Evolutionary conservation across 331 rosid genomes (phyloP), one percentile per base, ranked within the genome.

Genomic region (Saraca asoca): DNA sequence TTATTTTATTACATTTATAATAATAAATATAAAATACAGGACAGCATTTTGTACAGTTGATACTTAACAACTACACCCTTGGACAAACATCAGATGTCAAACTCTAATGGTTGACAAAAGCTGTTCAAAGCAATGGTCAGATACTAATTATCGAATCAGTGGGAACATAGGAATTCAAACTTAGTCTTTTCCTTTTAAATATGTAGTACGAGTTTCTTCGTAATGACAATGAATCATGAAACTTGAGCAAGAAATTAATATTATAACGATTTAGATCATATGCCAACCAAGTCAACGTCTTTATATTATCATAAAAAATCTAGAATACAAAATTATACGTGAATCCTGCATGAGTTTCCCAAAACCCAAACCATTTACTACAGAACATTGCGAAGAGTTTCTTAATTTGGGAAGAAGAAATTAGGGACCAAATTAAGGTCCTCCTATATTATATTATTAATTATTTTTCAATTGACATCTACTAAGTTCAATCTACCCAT

Each of bases 151-250:
- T 6, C 15, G 7, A 37, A 9, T 9, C 5, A 35, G 38, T 61
- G 67, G 16, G 67, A 61, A 61, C 67, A 13, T 41, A 2, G 3
- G 0, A 13, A 53, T 19, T 66, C 52, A 53, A 66, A 20, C 43
- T 9, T n/a, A 20, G 0, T 24, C 31, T 33, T 53, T 9, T n/a
- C 14, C 63, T 20, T 2, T 51, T 66, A 66, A 51, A 66, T 64
- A 64, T 19, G 20, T 2, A 7, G 24, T 41, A 18, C 12, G 0
- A 39, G 2, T 60, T 17, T 61, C 49, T 18, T 12, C 20, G 50
- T 42, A 39, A n/a, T 7, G 7, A 18, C 12, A 15, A 13, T 17
- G 43, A 68, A 56, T 55, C 14, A 44, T 44, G 37, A 68, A 43
- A 48, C 54, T 29, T 37, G 63, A n/a, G 9, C 1, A 15, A 35